phyloP scores from a whole-genome alignment of 805 yeast genomes.

The Helenozyma rhizophorensis region DNA sequence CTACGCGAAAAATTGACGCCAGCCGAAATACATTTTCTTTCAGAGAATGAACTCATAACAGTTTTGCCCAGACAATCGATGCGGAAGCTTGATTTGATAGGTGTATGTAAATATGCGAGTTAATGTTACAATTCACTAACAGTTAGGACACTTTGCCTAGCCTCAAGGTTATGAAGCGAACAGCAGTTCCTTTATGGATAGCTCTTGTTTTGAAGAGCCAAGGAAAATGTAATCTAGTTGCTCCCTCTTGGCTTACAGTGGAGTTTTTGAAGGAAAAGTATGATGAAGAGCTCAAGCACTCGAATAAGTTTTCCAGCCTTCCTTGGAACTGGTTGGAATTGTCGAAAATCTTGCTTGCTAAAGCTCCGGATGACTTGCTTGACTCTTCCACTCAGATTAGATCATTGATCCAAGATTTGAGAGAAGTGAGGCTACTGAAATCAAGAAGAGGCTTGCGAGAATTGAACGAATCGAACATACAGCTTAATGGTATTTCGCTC shows the following conservation, averaged over 20 bases:
- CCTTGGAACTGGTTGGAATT: conserved; percentile 91
- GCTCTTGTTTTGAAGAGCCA: conserved; percentile 82
- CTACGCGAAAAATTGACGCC: conserved; percentile 52
- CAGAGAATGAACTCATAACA: conserved; percentile 71
- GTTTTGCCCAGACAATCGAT: conserved; percentile 77
- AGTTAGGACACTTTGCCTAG: conserved; percentile 49
- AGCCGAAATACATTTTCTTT: conserved; percentile 74
- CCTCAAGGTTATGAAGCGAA: conserved; percentile 63
- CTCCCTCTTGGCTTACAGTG: conserved; percentile 78
- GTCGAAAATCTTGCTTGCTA: conserved; percentile 61
- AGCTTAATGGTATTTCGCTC: conserved; percentile 73
- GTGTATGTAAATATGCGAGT: conserved; percentile 36
- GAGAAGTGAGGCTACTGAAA: conserved; percentile 79
- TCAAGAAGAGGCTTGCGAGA: conserved; percentile 74
- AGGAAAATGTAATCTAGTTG: conserved; percentile 76
- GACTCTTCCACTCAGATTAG: conserved; percentile 71
- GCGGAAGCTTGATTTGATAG: conserved; percentile 61
- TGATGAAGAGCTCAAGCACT: conserved; percentile 59
- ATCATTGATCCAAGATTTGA: conserved; percentile 70
- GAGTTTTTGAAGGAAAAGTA: conserved; percentile 50
- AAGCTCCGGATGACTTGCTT: conserved; percentile 73
- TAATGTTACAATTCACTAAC: too few species aligned
- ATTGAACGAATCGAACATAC: conserved; percentile 78
- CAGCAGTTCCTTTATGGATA: conserved; percentile 78
- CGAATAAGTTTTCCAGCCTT: conserved; percentile 58